Conservation (phyloP, 306 rosid genomes). For the Cotoneaster glaucophyllus region DNA sequence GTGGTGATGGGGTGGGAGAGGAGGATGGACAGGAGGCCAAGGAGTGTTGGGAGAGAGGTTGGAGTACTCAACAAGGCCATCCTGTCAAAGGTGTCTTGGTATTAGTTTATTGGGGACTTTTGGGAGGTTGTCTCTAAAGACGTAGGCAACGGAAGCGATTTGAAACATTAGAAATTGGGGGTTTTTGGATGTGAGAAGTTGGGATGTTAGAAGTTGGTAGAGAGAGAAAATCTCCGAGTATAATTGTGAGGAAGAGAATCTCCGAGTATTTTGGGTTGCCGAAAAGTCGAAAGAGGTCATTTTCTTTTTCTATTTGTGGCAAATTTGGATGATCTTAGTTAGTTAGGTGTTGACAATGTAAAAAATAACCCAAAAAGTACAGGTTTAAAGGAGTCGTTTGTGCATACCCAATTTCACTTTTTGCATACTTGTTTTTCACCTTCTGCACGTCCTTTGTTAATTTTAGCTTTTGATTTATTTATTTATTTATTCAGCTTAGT, state of each 20-base stretch:
- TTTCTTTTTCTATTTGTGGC: background rate
- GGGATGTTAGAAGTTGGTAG: no score
- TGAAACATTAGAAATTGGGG: background rate
- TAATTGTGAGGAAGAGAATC: constrained; percentile 18
- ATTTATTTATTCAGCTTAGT: no score
- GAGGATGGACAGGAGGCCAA: constrained; percentile 63
- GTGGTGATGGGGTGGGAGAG: constrained; percentile 20
- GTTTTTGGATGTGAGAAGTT: background rate
- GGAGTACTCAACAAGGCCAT: constrained; percentile 50
- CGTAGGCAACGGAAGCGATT: background rate
- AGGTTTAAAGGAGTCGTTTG: background rate
- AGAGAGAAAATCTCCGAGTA: background rate
- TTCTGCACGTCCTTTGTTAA: no score
- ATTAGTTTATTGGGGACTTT: background rate
- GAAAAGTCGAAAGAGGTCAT: background rate
- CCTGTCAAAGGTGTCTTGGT: constrained; percentile 25
- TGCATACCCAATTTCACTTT: background rate
- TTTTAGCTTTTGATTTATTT: no score
- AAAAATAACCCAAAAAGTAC: background rate
- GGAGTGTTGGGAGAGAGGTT: constrained; percentile 18
- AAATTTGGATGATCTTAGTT: background rate
- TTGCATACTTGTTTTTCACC: no score
- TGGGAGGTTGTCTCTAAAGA: background rate
- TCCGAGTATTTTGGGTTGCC: constrained; percentile 1
- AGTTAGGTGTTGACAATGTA: background rate